A percentile compares a stretch with the other conserved stretches of the same genome.
These are phyloP conservation scores for Lyophyllum decastes DNA, from an alignment of 768 basidiomycete genomes.

Conservation along the genomic window DNA sequence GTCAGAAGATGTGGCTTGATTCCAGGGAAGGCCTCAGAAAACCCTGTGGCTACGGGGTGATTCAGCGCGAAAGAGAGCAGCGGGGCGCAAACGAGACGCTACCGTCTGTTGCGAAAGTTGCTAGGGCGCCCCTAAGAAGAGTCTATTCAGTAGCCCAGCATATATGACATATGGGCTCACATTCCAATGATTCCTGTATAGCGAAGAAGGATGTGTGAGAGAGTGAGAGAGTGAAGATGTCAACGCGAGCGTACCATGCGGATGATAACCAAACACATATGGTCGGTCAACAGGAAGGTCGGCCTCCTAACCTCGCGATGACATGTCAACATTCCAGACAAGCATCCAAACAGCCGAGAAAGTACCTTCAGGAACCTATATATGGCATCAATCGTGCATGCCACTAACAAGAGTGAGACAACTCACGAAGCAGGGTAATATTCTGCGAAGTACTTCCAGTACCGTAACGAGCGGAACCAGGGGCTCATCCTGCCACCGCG, in stretches of 20 bases:
- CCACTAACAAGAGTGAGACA: slow-evolving; percentile 26
- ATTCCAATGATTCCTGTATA: slow-evolving; percentile 91
- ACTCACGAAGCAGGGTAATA: slow-evolving; percentile 90
- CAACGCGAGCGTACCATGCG: slow-evolving; percentile 67
- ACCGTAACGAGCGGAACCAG: slow-evolving; percentile 69
- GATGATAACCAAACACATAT: slow-evolving; percentile 98
- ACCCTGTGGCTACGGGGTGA: slow-evolving; percentile 70
- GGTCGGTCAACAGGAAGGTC: slow-evolving; percentile 90
- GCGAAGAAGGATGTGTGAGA: slow-evolving; percentile 4
- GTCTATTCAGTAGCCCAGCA: background rate
- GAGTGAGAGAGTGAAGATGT: background rate
- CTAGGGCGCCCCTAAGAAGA: slow-evolving; percentile 77
- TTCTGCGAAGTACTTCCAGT: slow-evolving; percentile 92
- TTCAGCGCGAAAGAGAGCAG: slow-evolving; percentile 5
- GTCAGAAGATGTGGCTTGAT: slow-evolving; percentile 94
- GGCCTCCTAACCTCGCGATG: slow-evolving; percentile 59
- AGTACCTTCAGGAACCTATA: slow-evolving; percentile 54
- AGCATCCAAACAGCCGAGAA: background rate
- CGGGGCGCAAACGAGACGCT: slow-evolving; percentile 3
- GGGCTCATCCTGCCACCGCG: slow-evolving; percentile 67
- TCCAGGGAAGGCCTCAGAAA: slow-evolving; percentile 87
- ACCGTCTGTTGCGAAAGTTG: slow-evolving; percentile 97
- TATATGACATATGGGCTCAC: slow-evolving; percentile 38
- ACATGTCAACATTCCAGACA: slow-evolving; percentile 15
- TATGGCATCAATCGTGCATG: background rate